Conservation (phyloP, 306 rosid genomes). For the Medicago truncatula region MtrunA17r5.0-ANR NC_053049.1:14650501-14651000, state of each 20-base stretch:
- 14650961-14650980: background rate
- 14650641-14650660: conserved; percentile 21
- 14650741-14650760: background rate
- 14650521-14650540: conserved; percentile 12
- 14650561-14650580: background rate
- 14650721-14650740: background rate
- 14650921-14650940: background rate
- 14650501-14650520: background rate
- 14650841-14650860: background rate
- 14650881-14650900: background rate
- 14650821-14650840: background rate
- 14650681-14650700: background rate
- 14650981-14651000: background rate
- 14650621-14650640: background rate
- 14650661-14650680: conserved; percentile 4
- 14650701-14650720: background rate
- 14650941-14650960: background rate
- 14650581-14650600: conserved; percentile 1
- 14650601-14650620: background rate
- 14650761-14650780: background rate
- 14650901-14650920: conserved; percentile 1
- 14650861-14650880: background rate
- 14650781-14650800: background rate
- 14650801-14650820: background rate
- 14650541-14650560: background rate